phyloP scores from a whole-genome alignment of 805 yeast species.

The Vanderwaltozyma yarrowii region DNA sequence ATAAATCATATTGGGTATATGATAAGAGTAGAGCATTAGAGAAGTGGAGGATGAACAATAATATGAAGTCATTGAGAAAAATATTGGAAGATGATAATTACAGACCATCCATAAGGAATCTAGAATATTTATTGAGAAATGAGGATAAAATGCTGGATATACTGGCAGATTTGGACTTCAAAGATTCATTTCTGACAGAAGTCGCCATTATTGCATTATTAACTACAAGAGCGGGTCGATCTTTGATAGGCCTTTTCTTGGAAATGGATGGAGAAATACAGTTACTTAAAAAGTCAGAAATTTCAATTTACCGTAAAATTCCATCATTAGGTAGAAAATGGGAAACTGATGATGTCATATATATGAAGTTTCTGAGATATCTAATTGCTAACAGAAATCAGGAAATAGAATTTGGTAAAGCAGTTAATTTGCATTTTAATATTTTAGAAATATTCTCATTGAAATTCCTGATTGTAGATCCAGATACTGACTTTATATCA shows the following conservation, averaged over 20 bases:
- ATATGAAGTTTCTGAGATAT: constrained; percentile 9
- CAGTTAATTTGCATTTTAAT: too few species aligned
- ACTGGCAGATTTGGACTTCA: not conserved
- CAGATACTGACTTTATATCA: constrained; percentile 1
- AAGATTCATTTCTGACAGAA: constrained; percentile 7
- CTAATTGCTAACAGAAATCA: constrained; percentile 9
- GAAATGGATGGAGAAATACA: not conserved
- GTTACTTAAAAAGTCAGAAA: constrained; percentile 1
- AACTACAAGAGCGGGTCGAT: constrained; percentile 18
- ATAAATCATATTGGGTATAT: too few species aligned
- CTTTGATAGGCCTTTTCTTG: constrained; percentile 7
- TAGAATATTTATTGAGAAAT: constrained; percentile 1
- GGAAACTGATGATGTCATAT: constrained; percentile 1
- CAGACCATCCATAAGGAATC: constrained; percentile 3
- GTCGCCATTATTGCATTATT: constrained; percentile 11
- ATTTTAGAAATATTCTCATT: constrained; percentile 4
- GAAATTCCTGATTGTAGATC: constrained; percentile 7
- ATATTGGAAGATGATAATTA: constrained; percentile 1
- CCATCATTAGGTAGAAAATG: not conserved
- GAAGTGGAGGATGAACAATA: too few species aligned
- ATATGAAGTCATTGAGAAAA: not conserved
- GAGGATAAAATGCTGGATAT: not conserved
- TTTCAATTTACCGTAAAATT: constrained; percentile 1
- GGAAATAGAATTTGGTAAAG: too few species aligned
- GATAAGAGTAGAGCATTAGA: too few species aligned